These are phyloP conservation scores for Phytopythium oedochilum DNA, from an alignment of 352 stramenopile species.

Conservation along the genomic window DNA sequence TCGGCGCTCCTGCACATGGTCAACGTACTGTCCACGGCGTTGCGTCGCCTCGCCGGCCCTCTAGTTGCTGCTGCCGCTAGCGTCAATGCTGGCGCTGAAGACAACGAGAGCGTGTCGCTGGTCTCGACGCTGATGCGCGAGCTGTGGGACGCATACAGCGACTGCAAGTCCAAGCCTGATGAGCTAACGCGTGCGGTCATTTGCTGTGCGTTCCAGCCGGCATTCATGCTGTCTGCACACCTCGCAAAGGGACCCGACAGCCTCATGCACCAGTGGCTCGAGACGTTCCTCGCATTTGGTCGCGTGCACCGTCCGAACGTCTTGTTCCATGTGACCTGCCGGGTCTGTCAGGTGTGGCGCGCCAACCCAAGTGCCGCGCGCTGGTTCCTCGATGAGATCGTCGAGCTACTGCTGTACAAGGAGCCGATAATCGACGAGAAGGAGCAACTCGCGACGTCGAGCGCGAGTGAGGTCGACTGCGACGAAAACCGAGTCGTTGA, in stretches of 20 bases:
- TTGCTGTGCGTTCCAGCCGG: conserved; percentile 65
- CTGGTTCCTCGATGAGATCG: conserved; percentile 58
- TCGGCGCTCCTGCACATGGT: conserved; percentile 61
- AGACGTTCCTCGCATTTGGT: conserved; percentile 47
- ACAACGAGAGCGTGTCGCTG: conserved; percentile 9
- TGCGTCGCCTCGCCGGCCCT: conserved; percentile 38
- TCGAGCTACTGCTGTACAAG: conserved; percentile 70
- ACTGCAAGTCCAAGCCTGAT: conserved; percentile 69
- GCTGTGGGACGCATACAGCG: conserved; percentile 66
- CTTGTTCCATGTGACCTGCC: conserved; percentile 70
- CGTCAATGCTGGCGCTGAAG: conserved; percentile 2
- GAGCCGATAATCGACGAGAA: conserved; percentile 72
- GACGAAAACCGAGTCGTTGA: not conserved
- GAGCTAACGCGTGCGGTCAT: conserved; percentile 59
- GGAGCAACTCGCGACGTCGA: conserved; percentile 27
- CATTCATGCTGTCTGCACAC: conserved; percentile 33
- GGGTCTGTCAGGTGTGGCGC: conserved; percentile 62
- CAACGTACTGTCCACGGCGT: conserved; percentile 46
- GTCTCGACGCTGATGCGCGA: conserved; percentile 35
- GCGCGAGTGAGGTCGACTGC: not conserved
- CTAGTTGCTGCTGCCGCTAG: conserved; percentile 17
- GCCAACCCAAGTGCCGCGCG: conserved; percentile 37
- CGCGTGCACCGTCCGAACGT: conserved; percentile 64
- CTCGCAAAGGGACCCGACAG: conserved; percentile 14
- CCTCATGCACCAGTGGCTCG: conserved; percentile 59